Evolutionary conservation across 148 eudicot species (phyloP).

Genomic region (Cornus controversa): DNA sequence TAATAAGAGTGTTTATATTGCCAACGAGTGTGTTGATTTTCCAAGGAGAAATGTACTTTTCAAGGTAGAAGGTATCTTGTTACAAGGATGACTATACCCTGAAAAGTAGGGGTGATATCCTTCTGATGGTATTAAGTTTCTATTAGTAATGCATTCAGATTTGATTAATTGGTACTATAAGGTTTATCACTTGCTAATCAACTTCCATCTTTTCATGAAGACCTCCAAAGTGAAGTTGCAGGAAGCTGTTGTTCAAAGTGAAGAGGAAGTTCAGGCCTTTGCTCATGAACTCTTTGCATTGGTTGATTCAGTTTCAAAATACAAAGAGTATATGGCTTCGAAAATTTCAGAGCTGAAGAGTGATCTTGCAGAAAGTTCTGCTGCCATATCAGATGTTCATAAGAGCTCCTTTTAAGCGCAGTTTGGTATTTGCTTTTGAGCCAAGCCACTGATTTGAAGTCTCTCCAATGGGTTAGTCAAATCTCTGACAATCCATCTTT

Average conservation of each 20-base stretch:
- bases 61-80: not conserved
- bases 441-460: slow-evolving; percentile 7
- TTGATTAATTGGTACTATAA: not conserved
- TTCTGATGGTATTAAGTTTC: not conserved
- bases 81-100: too few species aligned
- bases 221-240: slow-evolving; percentile 51
- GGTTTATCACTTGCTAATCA: slow-evolving; percentile 4
- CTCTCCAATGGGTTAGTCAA: not conserved
- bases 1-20: not conserved
- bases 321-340: slow-evolving; percentile 64
- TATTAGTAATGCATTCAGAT: too few species aligned
- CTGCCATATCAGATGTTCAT: slow-evolving; percentile 42
- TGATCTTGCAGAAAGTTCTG: slow-evolving; percentile 45
- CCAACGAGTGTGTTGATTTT: not conserved
- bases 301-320: slow-evolving; percentile 68
- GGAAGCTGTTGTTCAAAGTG: slow-evolving; percentile 44
- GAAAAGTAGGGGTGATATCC: not conserved
- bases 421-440: slow-evolving; percentile 8
- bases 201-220: slow-evolving; percentile 30
- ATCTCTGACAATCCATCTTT: not conserved
- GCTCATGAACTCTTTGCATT: slow-evolving; percentile 65
- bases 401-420: slow-evolving; percentile 34
- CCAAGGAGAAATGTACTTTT: not conserved
- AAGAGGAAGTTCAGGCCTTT: slow-evolving; percentile 60
- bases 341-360: slow-evolving; percentile 58